Evolutionary conservation across 257 asterid species (phyloP), one percentile per base, ranked within the genome.

Genomic region (Forsythia viridissima): DNA sequence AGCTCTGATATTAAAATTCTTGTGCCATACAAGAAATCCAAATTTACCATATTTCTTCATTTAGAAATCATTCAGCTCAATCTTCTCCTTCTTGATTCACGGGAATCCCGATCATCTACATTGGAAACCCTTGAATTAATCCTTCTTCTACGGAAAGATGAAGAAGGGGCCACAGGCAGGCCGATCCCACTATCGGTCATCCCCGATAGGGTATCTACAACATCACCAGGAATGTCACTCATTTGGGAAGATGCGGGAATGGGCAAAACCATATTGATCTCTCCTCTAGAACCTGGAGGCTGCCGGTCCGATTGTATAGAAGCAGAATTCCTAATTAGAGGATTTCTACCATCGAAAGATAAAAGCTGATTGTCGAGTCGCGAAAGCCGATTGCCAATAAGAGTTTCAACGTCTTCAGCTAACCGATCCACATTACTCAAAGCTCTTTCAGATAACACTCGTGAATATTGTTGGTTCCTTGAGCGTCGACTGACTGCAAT

Each of bases 361-460:
- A 84, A 70, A 78, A 76, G 65, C 38, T 80, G 86, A 4, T 82
- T 71, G 16, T 77, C 85, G 21, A 76, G 76, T 76, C 89, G 85
- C 43, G 84, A 63, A 68, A 83, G 48, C 73, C 89, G 85, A 77
- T 84, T 80, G 76, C 83, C 84, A 36, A 94, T 83, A 78, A 84
- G 90, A 15, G 93, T 85, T 81, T 91, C 97, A 72, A 94, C 85
- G 77, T 89, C 94, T 81, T 87, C 96, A 74, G 90, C 92, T 16
- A 91, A 81, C 84, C 92, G 89, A 70, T 88, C 95, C 12, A 95
- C 95, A 76, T 86, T 84, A 82, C 82, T 92, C 78, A 90, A 70
- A 61, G 96, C 90, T 77, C 90, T 91, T 82, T 94, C 97, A 13
- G 97, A 86, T 74, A 91, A 79, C 3, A 89, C 91, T 80, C 92